Conservation (phyloP, 805 yeast genomes). For the Groenewaldozyma tartarivorans region DNA sequence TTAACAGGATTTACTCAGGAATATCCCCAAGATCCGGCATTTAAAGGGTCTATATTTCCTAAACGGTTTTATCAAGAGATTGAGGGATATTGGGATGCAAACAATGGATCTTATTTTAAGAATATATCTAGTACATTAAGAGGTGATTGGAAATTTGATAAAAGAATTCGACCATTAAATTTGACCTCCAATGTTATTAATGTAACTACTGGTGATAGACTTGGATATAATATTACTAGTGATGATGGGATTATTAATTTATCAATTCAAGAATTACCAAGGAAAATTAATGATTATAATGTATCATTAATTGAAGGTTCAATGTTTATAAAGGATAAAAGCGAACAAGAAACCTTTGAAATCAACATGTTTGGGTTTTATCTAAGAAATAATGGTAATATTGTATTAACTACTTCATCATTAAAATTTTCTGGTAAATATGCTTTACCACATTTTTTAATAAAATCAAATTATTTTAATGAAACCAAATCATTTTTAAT, state of each 20-base stretch:
- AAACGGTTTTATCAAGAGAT: slow-evolving; percentile 9
- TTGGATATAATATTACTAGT: slow-evolving; percentile 10
- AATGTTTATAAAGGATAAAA: slow-evolving; percentile 12
- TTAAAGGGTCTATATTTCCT: slow-evolving; percentile 13
- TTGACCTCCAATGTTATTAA: slow-evolving; percentile 9
- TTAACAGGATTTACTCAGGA: slow-evolving; percentile 64
- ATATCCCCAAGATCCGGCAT: slow-evolving; percentile 46
- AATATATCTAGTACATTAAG: slow-evolving; percentile 31
- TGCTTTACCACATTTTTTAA: slow-evolving; percentile 32
- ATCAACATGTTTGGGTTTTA: slow-evolving; percentile 27
- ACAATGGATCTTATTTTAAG: slow-evolving; percentile 11
- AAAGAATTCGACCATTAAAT: slow-evolving; percentile 30
- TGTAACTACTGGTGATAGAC: background rate
- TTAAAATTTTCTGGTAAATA: slow-evolving; percentile 25
- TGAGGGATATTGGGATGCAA: slow-evolving; percentile 6
- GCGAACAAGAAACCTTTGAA: slow-evolving; percentile 17
- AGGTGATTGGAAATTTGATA: slow-evolving; percentile 38
- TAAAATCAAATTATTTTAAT: slow-evolving; percentile 59
- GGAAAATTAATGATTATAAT: slow-evolving; percentile 1
- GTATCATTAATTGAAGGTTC: slow-evolving; percentile 11
- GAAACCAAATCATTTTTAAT: slow-evolving; percentile 47
- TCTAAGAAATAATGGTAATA: slow-evolving; percentile 25
- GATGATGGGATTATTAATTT: slow-evolving; percentile 8
- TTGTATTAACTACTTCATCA: slow-evolving; percentile 23
- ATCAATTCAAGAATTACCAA: slow-evolving; percentile 7